Conservation (phyloP, 768 basidiomycete species). For the Serpula lacrymans region DNA sequence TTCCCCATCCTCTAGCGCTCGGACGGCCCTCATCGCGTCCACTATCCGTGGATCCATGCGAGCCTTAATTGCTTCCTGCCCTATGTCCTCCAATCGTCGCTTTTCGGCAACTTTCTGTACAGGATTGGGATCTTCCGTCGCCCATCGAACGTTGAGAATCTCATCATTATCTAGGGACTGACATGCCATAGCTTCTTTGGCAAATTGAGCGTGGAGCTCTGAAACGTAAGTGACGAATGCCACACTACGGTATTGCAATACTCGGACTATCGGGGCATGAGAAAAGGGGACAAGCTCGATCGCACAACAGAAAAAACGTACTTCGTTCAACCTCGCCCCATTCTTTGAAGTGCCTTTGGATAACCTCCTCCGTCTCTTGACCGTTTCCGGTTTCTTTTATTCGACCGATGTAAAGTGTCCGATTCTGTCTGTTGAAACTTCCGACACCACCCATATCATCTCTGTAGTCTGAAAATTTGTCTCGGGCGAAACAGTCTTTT, state of each 20-base stretch:
- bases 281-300: conserved; percentile 6
- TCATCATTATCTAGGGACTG: conserved; percentile 97
- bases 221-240: conserved; percentile 94
- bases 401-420: conserved; percentile 91
- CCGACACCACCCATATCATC: conserved; percentile 99
- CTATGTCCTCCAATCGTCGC: conserved; percentile 75
- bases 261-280: conserved; percentile 55
- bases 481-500: conserved; percentile 94
- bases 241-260: conserved; percentile 91
- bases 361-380: conserved; percentile 87
- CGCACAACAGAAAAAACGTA: conserved; percentile 43
- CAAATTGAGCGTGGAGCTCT: conserved; percentile 88
- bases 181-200: conserved; percentile 98
- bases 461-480: conserved; percentile 95
- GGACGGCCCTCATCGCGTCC: conserved; percentile 81
- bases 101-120: conserved; percentile 85
- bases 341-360: conserved; percentile 89
- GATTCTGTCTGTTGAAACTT: conserved; percentile 89
- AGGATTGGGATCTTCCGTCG: conserved; percentile 98
- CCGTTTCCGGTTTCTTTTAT: conserved; percentile 91
- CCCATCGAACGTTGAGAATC: conserved; percentile 98
- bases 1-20: conserved; percentile 83
- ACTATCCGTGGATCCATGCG: conserved; percentile 85
- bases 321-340: conserved; percentile 94
- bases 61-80: conserved; percentile 81